Evolutionary conservation across 2,329 filamentous ascomycete species (phyloP), one percentile per base, ranked within the genome.

Genomic region (Aschersonia sp.): DNA sequence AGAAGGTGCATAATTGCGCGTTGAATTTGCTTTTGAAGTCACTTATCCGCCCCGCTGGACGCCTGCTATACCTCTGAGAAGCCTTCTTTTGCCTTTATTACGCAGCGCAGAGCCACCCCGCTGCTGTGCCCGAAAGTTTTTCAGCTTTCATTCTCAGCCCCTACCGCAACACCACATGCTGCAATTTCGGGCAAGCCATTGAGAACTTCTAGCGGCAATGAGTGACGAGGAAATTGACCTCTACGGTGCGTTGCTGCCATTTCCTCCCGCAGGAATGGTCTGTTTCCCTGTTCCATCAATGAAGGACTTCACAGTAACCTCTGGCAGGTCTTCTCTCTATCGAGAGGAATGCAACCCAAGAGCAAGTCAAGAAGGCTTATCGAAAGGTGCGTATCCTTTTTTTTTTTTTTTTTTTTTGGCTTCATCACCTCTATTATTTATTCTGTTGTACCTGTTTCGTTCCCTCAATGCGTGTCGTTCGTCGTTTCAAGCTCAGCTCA

Each of bases 341-440:
- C 57, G 72, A 82, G 47, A 84, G 75, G 63, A 70, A 70, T 52
- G 85, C 89, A 47, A 81, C 74, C 52, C 82, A 84, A 59, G 78
- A 84, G 48, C 85, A 95, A 59, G 85, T 97, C 68, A 94, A 92
- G 66, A 95, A 95, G 69, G 89, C 89, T 52, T 96, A 96, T 70
- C 85, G 91, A 69, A 96, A 94, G 78, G 89, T 89, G 57, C 57
- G 69, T 61, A 47, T n/a, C 32, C 5, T n/a, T 42, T 42, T 5
- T n/a, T 20, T 9, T 12, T 2, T 12, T 12, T 3, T n/a, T 28
- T 42, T 28, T 42, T 20, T 9, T 5, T 6, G 4, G 10, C 20
- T 20, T 20, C 20, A 20, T 20, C 20, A 20, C 20, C 20, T 20
- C 20, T 20, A 20, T 20, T 20, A 20, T 20, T 20, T 20, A 20